phyloP scores from a whole-genome alignment of 306 rosid genomes.

The Crotalaria pallida region DNA sequence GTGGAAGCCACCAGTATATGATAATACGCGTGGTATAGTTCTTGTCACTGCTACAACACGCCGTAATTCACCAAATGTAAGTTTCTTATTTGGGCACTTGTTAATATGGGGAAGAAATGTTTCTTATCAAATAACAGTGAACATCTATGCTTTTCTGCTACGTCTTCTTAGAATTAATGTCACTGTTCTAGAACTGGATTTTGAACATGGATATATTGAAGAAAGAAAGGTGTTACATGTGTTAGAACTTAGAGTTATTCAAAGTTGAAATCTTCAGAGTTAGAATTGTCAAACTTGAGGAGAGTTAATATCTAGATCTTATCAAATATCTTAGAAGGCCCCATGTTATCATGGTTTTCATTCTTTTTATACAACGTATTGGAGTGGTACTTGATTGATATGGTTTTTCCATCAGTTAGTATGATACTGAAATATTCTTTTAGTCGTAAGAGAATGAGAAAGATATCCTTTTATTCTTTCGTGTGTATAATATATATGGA shows the following conservation, averaged over 20 bases:
- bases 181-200: background rate
- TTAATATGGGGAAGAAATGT: background rate
- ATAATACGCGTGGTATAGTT: conserved; percentile 60
- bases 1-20: conserved; percentile 93
- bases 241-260: background rate
- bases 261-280: background rate
- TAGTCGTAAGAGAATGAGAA: no score
- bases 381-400: background rate
- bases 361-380: background rate
- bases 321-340: background rate
- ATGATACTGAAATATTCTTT: background rate
- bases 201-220: background rate
- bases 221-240: background rate
- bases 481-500: background rate
- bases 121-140: background rate
- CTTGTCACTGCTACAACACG: conserved; percentile 81
- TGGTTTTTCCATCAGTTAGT: background rate
- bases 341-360: background rate
- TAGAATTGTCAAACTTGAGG: background rate
- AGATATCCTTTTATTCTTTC: no score
- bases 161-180: background rate
- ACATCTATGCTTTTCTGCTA: background rate
- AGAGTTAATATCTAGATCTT: background rate
- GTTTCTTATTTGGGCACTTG: conserved; percentile 11
- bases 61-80: conserved; percentile 83